phyloP scores from a whole-genome alignment of 169 alveolate genomes.

The Eimeria necatrix region DNA sequence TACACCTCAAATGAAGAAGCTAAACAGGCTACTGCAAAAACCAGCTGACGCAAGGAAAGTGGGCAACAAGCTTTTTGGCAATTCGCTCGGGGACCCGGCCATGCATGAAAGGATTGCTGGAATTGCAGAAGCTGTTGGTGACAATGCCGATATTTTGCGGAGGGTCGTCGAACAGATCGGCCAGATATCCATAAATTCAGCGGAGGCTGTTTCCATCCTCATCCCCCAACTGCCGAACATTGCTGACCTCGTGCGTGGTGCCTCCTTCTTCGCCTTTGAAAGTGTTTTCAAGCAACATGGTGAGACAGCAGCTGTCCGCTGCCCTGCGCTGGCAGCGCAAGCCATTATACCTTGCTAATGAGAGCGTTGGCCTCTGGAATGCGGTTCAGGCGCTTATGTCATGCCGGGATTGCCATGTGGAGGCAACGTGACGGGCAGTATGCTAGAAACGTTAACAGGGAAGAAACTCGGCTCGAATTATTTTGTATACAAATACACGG shows the following conservation, averaged over 20 bases:
- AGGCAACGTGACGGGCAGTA: constrained; percentile 64
- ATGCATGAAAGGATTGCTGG: background rate
- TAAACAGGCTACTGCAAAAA: background rate
- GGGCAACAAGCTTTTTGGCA: constrained; percentile 52
- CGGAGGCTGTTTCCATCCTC: constrained; percentile 51
- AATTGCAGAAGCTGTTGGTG: constrained; percentile 9
- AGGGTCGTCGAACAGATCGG: constrained; percentile 23
- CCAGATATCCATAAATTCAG: background rate
- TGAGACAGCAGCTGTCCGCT: background rate
- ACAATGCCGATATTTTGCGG: background rate
- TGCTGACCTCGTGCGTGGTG: constrained; percentile 48
- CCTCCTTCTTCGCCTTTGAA: constrained; percentile 44
- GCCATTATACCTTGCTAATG: background rate
- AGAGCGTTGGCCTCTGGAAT: background rate
- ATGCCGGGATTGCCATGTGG: constrained; percentile 76
- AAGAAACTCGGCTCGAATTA: constrained; percentile 27
- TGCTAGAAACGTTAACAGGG: constrained; percentile 59
- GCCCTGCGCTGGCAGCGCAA: background rate
- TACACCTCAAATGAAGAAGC: constrained; percentile 10
- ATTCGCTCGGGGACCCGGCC: constrained; percentile 49
- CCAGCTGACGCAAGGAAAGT: background rate
- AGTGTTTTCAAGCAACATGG: constrained; percentile 52
- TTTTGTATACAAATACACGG: constrained; percentile 37
- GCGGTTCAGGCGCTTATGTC: constrained; percentile 48
- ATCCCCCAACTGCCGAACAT: constrained; percentile 41